phyloP scores from a whole-genome alignment of 495 filamentous ascomycete genomes.

The Aspergillus cristatus region DNA sequence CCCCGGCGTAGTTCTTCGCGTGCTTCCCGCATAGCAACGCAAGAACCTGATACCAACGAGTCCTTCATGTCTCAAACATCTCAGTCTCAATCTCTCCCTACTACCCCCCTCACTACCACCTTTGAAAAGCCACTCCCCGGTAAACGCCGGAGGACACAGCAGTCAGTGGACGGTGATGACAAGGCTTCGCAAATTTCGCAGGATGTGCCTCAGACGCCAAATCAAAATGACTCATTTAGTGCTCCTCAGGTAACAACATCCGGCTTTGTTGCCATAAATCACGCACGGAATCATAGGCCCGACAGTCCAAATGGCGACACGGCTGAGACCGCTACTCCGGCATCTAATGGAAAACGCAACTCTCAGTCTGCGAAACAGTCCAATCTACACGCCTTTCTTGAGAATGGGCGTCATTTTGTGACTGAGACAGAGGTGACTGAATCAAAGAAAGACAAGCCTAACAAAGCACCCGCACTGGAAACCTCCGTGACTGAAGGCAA shows the following conservation, averaged over 20 bases:
- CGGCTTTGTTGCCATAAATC: conserved; percentile 1
- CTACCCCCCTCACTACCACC: conserved; percentile 14
- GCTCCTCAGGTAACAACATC: not conserved
- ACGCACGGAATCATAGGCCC: conserved; percentile 4
- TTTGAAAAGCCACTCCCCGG: conserved; percentile 20
- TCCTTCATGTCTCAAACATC: conserved; percentile 12
- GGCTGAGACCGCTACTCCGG: not conserved
- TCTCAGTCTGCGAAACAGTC: conserved; percentile 6
- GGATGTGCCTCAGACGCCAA: conserved; percentile 1
- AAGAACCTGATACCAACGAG: conserved; percentile 9
- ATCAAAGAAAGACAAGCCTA: conserved; percentile 1
- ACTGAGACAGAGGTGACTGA: conserved; percentile 3
- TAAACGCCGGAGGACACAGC: conserved; percentile 20
- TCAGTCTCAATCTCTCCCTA: conserved; percentile 15
- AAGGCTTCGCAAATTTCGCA: conserved; percentile 3
- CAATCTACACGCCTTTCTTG: conserved; percentile 8
- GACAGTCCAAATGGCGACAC: conserved; percentile 1
- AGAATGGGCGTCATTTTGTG: conserved; percentile 5
- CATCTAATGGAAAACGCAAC: conserved; percentile 3
- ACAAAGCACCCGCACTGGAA: conserved; percentile 2
- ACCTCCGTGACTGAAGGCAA: conserved; percentile 2
- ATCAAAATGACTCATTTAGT: not conserved
- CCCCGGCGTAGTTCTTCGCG: conserved; percentile 16
- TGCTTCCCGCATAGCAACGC: conserved; percentile 12
- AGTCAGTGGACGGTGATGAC: conserved; percentile 8